phyloP scores from a whole-genome alignment of 2,329 filamentous ascomycete genomes.

The Fusarium xyrophilum region DNA sequence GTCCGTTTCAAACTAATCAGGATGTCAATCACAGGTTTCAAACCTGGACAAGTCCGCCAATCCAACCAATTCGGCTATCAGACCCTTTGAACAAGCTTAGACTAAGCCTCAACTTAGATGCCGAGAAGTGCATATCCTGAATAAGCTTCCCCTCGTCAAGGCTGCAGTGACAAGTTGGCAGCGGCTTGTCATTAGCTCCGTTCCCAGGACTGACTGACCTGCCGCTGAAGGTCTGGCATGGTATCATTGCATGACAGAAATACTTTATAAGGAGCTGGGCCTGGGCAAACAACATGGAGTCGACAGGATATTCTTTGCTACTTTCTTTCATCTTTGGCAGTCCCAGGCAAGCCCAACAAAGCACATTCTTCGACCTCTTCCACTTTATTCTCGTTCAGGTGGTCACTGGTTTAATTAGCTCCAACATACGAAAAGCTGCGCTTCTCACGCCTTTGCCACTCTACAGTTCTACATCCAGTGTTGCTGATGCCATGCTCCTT shows the following conservation, averaged over 20 bases:
- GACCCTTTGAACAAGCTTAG: conserved; percentile 17
- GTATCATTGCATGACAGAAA: not conserved
- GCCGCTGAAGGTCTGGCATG: not conserved
- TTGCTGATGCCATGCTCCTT: conserved; percentile 56
- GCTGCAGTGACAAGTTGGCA: conserved; percentile 2
- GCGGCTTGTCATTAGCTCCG: not conserved
- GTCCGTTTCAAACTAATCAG: conserved; percentile 16
- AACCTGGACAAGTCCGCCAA: conserved; percentile 23
- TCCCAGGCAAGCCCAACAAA: conserved; percentile 21
- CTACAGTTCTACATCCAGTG: conserved; percentile 32
- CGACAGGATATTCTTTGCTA: conserved; percentile 10
- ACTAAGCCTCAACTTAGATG: conserved; percentile 6
- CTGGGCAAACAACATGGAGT: not conserved
- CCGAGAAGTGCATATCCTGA: not conserved
- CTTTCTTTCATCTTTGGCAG: conserved; percentile 19
- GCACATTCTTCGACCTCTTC: conserved; percentile 8
- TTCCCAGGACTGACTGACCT: not conserved
- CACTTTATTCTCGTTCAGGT: conserved; percentile 6
- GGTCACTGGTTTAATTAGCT: conserved; percentile 1
- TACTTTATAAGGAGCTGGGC: conserved; percentile 7
- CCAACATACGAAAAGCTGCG: conserved; percentile 24
- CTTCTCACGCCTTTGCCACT: conserved; percentile 34
- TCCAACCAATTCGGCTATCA: conserved; percentile 2
- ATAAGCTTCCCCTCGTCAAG: conserved; percentile 3
- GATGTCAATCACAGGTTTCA: not conserved